Percentiles rank a stretch among this genome's conserved stretches.
Evolutionary conservation across 2,329 filamentous ascomycete genomes (phyloP).

Genomic region (Ophiostoma pallidulum): DNA sequence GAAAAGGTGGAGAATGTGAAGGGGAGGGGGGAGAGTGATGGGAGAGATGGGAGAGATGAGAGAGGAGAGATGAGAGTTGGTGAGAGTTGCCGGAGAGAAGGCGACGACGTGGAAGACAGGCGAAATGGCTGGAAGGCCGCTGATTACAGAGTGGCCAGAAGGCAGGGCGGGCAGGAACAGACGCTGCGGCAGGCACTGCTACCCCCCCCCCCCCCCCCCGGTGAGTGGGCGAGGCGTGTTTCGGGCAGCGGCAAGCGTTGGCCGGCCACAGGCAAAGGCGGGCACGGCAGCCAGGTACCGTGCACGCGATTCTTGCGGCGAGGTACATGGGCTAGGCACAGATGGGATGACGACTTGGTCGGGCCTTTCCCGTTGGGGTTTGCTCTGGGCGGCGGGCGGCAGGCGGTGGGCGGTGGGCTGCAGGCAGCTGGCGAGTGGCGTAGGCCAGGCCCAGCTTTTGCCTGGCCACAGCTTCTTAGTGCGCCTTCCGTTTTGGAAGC

Average conservation of each 20-base stretch:
- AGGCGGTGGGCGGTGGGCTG: too few species aligned
- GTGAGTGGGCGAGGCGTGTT: not conserved
- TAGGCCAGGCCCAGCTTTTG: too few species aligned
- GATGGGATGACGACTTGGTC: slow-evolving; percentile 25
- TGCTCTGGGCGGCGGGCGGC: too few species aligned
- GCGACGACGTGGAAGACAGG: slow-evolving; percentile 10
- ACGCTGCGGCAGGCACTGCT: not conserved
- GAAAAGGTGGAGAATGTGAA: not conserved
- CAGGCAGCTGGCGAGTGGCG: too few species aligned
- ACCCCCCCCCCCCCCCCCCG: not conserved
- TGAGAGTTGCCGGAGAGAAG: too few species aligned
- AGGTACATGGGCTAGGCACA: slow-evolving; percentile 20
- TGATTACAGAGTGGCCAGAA: slow-evolving; percentile 9
- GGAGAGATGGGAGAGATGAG: not conserved
- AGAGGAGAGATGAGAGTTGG: slow-evolving; percentile 5
- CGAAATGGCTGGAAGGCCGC: slow-evolving; percentile 11
- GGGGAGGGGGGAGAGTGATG: slow-evolving; percentile 1
- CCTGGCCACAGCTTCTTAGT: slow-evolving; percentile 15
- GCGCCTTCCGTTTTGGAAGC: slow-evolving; percentile 13
- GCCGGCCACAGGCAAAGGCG: slow-evolving; percentile 5
- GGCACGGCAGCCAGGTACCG: slow-evolving; percentile 6
- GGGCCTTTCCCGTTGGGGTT: too few species aligned
- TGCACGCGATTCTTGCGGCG: not conserved
- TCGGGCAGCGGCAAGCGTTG: slow-evolving; percentile 10
- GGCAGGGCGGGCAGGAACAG: slow-evolving; percentile 8